These are phyloP conservation scores for Eremothecium gossypii DNA, from an alignment of 1,139 yeast species.

Conservation along the genomic window DNA sequence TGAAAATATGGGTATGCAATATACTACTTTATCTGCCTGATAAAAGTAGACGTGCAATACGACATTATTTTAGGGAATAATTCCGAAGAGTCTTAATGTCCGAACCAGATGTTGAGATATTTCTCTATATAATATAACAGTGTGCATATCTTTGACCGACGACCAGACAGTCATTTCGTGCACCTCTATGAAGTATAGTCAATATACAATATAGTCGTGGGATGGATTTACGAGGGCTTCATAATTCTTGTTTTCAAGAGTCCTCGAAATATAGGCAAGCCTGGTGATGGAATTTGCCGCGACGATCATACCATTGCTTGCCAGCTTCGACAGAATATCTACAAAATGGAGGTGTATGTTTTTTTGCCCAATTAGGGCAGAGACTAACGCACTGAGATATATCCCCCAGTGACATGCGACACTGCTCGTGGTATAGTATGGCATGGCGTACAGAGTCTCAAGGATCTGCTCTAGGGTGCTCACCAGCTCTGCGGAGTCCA, in stretches of 20 bases:
- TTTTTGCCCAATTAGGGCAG: constrained; percentile 6
- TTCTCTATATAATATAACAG: too few relatives aligned
- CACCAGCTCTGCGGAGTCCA: constrained; percentile 1
- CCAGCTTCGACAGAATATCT: constrained; percentile 5
- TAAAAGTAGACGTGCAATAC: too few relatives aligned
- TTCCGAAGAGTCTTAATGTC: too few relatives aligned
- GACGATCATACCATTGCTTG: constrained; percentile 5
- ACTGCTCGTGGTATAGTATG: constrained; percentile 6
- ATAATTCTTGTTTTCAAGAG: constrained; percentile 2
- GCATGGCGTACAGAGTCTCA: constrained; percentile 10
- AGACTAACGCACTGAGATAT: constrained; percentile 7
- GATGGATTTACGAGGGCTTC: constrained; percentile 5
- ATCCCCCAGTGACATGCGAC: constrained; percentile 11
- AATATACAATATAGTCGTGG: constrained; percentile 8
- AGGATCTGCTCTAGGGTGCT: constrained; percentile 8
- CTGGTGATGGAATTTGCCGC: constrained; percentile 8
- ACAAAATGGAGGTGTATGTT: constrained; percentile 7
- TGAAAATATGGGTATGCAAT: too few relatives aligned
- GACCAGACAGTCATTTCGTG: too few relatives aligned
- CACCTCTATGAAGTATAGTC: neutral
- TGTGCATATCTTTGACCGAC: too few relatives aligned
- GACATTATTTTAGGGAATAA: too few relatives aligned
- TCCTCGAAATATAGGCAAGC: constrained; percentile 4
- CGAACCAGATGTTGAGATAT: too few relatives aligned
- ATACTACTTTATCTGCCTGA: too few relatives aligned